Conservation (phyloP, 352 stramenopile genomes). For the Pythium myriotylum region DNA sequence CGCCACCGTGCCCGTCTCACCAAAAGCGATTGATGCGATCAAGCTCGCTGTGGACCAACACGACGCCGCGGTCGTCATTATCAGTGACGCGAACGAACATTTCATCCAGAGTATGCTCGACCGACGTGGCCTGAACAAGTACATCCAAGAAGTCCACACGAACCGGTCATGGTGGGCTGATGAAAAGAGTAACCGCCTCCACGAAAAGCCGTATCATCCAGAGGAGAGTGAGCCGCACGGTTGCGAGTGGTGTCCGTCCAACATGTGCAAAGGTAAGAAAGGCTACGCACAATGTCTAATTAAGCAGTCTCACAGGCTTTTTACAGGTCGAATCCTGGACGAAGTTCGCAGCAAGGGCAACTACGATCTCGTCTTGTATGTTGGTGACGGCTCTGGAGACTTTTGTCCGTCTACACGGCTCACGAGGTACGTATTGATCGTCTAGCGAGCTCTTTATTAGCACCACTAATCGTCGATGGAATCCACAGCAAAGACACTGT, state of each 20-base stretch:
- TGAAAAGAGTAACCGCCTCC: constrained; percentile 10
- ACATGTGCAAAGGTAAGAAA: constrained; percentile 38
- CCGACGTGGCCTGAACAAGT: constrained; percentile 15
- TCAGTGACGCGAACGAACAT: constrained; percentile 35
- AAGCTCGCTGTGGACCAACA: constrained; percentile 15
- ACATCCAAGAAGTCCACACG: constrained; percentile 26
- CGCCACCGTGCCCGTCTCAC: constrained; percentile 6
- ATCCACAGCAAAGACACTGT: constrained; percentile 25
- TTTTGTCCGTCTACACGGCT: constrained; percentile 29
- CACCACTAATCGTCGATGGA: neutral
- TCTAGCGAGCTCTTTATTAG: neutral
- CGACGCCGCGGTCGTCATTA: constrained; percentile 26
- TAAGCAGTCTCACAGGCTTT: too few relatives aligned
- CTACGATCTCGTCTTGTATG: constrained; percentile 26
- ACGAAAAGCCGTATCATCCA: constrained; percentile 27
- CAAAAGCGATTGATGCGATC: constrained; percentile 13
- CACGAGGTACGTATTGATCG: constrained; percentile 1
- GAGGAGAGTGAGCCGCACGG: constrained; percentile 21
- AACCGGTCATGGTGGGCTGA: constrained; percentile 25
- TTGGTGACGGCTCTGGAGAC: constrained; percentile 31
- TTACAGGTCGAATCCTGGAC: constrained; percentile 25
- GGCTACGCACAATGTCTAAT: too few relatives aligned
- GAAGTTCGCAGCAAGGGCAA: constrained; percentile 8
- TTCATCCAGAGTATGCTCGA: constrained; percentile 36
- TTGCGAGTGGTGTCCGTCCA: constrained; percentile 31